Base-by-base conservation (phyloP, 176 grass and related monocot genomes). In the Juncus inflexus region DNA sequence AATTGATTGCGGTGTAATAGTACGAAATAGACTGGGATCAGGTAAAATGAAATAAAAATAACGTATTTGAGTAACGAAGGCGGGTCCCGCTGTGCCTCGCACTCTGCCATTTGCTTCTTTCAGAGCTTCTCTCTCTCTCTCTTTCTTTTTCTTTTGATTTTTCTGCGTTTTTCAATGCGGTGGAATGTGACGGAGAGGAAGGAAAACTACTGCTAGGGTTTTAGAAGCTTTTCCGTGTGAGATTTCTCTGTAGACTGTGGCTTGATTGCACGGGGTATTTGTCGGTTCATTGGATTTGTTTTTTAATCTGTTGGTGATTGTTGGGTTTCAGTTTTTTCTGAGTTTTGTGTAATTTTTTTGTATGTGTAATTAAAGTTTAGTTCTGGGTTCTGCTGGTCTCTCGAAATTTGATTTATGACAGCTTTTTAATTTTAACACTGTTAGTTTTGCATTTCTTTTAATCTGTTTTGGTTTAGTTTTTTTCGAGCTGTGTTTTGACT, bases 51-150 rank as follows among this genome's bases (percentile, higher is more conserved):
- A 55, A 53, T 28, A 67, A 14, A 69, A 55, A 53, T 69, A 9
- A 76, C 41, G 58, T n/a, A 60, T 53, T 69, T 69, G 40, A 51
- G 75, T 69, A 67, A 58, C 16, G 6, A 51, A 37, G 19, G 6
- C 43, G 28, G 75, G 62, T 7, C 41, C 50, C 73, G 3, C 61
- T 43, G 47, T 64, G 58, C 50, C 41, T 40, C 6, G 6, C 38
- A 55, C 49, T 11, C 73, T 60, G 12, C 40, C 40, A 57, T 57
- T 49, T 67, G 64, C 43, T 50, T 51, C 36, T 50, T 67, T 43
- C 64, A 37, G 45, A 56, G 52, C 56, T 58, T 70, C 67, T 11
- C 14, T 62, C 19, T 55, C 42, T 39, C 52, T 58, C 61, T 55
- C 13, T 50, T 12, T 6, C 12, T 19, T 35, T 58, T 39, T 15